Conservation (phyloP, 2,329 filamentous ascomycete genomes). For the Exophiala calicioides region DNA sequence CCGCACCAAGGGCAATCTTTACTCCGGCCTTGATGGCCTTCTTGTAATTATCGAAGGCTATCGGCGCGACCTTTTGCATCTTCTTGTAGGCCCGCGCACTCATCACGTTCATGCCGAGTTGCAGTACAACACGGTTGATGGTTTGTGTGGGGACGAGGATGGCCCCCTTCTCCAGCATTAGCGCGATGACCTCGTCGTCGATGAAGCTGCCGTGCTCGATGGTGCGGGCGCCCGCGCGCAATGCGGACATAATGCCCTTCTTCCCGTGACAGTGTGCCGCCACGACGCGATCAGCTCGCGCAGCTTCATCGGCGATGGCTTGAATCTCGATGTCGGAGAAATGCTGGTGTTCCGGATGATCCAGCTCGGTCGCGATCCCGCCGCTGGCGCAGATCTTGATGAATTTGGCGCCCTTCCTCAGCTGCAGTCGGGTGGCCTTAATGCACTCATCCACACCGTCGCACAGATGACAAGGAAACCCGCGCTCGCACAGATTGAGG, state of each 20-base stretch:
- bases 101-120: slow-evolving; percentile 35
- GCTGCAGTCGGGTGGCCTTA: slow-evolving; percentile 43
- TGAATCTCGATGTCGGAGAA: slow-evolving; percentile 48
- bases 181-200: slow-evolving; percentile 46
- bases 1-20: slow-evolving; percentile 51
- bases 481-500: slow-evolving; percentile 49
- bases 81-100: slow-evolving; percentile 39
- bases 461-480: slow-evolving; percentile 38
- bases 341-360: slow-evolving; percentile 46
- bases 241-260: slow-evolving; percentile 48
- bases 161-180: slow-evolving; percentile 50
- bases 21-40: slow-evolving; percentile 47
- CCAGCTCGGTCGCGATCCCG: slow-evolving; percentile 44
- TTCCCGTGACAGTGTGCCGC: slow-evolving; percentile 50
- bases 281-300: slow-evolving; percentile 40
- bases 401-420: slow-evolving; percentile 49
- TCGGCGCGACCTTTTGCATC: slow-evolving; percentile 39
- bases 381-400: slow-evolving; percentile 51
- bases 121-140: slow-evolving; percentile 43
- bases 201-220: slow-evolving; percentile 53
- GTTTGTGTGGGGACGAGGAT: slow-evolving; percentile 48
- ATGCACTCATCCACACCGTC: slow-evolving; percentile 51
- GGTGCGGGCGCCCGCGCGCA: slow-evolving; percentile 46
- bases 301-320: slow-evolving; percentile 48
- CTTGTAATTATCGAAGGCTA: slow-evolving; percentile 41